Conservation (phyloP, 148 eudicot species). For the Diospyros kaki region DNA sequence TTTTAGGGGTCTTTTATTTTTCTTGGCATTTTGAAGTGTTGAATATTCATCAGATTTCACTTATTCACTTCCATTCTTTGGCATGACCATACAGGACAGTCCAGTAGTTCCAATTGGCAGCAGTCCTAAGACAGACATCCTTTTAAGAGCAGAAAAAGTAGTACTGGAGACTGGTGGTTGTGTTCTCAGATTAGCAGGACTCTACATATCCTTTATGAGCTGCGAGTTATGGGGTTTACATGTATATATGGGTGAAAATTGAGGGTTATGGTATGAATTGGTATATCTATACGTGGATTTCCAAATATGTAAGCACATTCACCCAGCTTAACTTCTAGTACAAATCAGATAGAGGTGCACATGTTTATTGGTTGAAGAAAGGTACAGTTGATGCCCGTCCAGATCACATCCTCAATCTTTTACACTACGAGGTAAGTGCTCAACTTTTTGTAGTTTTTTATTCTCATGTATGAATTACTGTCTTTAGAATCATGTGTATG, state of each 20-base stretch:
- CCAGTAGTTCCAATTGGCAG: slow-evolving; percentile 75
- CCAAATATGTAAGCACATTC: background rate
- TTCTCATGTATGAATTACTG: background rate
- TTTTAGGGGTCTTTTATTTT: too few relatives aligned
- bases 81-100: slow-evolving; percentile 43
- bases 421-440: slow-evolving; percentile 72
- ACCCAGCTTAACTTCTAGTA: slow-evolving; percentile 44
- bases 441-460: background rate
- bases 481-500: background rate
- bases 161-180: slow-evolving; percentile 69
- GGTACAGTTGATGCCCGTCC: slow-evolving; percentile 69
- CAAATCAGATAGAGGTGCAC: slow-evolving; percentile 89
- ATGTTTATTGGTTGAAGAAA: slow-evolving; percentile 66
- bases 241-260: background rate
- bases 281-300: background rate
- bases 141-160: slow-evolving; percentile 65
- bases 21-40: too few relatives aligned
- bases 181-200: slow-evolving; percentile 85
- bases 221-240: background rate
- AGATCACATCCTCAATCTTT: slow-evolving; percentile 76
- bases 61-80: background rate
- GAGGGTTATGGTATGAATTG: background rate
- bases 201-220: slow-evolving; percentile 75
- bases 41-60: too few relatives aligned
- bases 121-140: slow-evolving; percentile 77